Percentiles rank a stretch among this genome's conserved stretches.
These are phyloP conservation scores for Saccharata proteae DNA, from an alignment of 2,329 filamentous ascomycete species.

Conservation along the genomic window DNA sequence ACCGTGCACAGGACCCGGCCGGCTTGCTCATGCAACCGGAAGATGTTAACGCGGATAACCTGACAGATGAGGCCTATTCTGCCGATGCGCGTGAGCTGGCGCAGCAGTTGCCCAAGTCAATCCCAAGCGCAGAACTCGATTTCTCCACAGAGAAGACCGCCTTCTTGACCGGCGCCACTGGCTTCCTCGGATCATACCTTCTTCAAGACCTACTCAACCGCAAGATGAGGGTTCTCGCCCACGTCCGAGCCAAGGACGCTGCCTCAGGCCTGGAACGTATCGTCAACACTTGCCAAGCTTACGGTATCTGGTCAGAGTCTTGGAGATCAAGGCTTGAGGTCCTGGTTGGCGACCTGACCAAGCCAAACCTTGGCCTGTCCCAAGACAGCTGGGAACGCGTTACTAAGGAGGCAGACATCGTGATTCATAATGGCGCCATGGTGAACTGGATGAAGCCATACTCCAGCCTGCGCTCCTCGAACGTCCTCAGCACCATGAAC, in stretches of 20 bases:
- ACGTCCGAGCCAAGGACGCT: conserved; percentile 58
- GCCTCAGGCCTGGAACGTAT: conserved; percentile 53
- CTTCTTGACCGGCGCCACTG: conserved; percentile 80
- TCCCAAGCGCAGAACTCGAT: conserved; percentile 17
- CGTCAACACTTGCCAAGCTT: conserved; percentile 55
- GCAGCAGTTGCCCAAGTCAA: conserved; percentile 34
- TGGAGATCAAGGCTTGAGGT: conserved; percentile 56
- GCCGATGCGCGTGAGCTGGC: conserved; percentile 41
- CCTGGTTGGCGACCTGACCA: conserved; percentile 61
- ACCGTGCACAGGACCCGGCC: conserved; percentile 37
- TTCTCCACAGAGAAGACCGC: conserved; percentile 42
- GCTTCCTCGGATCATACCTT: conserved; percentile 76
- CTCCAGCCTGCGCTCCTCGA: conserved; percentile 55
- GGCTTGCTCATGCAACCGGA: conserved; percentile 35
- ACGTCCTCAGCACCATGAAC: conserved; percentile 73
- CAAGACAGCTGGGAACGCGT: conserved; percentile 53
- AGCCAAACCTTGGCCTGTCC: conserved; percentile 62
- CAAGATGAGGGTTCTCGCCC: conserved; percentile 54
- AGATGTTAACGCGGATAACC: conserved; percentile 33
- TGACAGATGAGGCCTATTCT: conserved; percentile 34
- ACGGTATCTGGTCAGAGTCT: conserved; percentile 63
- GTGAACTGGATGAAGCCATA: conserved; percentile 48
- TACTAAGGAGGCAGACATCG: conserved; percentile 52
- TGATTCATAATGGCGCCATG: conserved; percentile 68
- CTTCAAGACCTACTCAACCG: conserved; percentile 61